phyloP scores from a whole-genome alignment of 78 protist genomes.

The slime mould (Dictyostelium discoideum) region dicty_2.7 NC_007090.3:4181001-4181500 shows the following conservation, averaged over 20 bases:
- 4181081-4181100: not conserved
- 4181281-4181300: not conserved
- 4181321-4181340: not conserved
- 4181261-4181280: not conserved
- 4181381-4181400: not conserved
- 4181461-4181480: not conserved
- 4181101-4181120: not conserved
- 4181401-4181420: not conserved
- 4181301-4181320: not conserved
- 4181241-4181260: not conserved
- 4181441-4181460: no score
- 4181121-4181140: not conserved
- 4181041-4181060: not conserved
- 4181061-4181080: not conserved
- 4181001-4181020: not conserved
- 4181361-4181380: not conserved
- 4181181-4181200: not conserved
- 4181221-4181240: not conserved
- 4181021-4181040: not conserved
- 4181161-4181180: not conserved
- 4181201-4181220: not conserved
- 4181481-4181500: not conserved
- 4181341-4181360: not conserved
- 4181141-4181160: not conserved
- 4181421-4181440: not conserved